Evolutionary conservation across 768 basidiomycete genomes (phyloP), one percentile per base, ranked within the genome.

Genomic region (Tricholoma saponaceum): DNA sequence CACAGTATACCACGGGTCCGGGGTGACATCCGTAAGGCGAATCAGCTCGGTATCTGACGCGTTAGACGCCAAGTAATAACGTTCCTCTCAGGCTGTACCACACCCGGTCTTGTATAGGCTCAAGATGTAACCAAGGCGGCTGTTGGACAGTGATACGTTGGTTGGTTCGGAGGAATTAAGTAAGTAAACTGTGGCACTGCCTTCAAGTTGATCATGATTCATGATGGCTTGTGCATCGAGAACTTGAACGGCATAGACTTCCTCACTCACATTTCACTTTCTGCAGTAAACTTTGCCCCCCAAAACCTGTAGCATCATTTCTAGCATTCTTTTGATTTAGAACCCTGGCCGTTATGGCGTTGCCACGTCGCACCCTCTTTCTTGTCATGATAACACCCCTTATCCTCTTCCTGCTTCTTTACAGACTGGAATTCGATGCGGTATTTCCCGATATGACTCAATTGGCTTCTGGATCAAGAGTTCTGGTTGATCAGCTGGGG

Each of bases 1-100:
- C 52, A 80, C 80, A 82, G 54, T 20, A 79, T 81, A 5, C 81
- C 81, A 18, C 80, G n/a, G n/a, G n/a, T n/a, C n/a, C n/a, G n/a
- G n/a, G n/a, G n/a, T n/a, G n/a, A n/a, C 80, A 55, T 81, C 81
- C 16, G 67, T 58, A 4, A 76, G 63, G 22, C 72, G 70, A 32
- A 82, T 64, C 58, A 61, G 62, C 69, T 65, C 64, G 49, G 26
- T 3, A 28, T 20, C 9, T n/a, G 35, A 28, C 13, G 18, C n/a
- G 9, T 37, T 35, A 43, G 25, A 12, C 25, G 16, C 47, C 32
- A 16, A 10, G 8, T n/a, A n/a, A n/a, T n/a, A n/a, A n/a, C n/a
- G n/a, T n/a, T n/a, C n/a, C n/a, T n/a, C n/a, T n/a, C n/a, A n/a
- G n/a, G n/a, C 77, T 70, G 62, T 81, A 81, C 25, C 68, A 66